These are phyloP conservation scores for Irpex sp. DNA, from an alignment of 1,284 basidiomycete genomes.

Conservation along the genomic window DNA sequence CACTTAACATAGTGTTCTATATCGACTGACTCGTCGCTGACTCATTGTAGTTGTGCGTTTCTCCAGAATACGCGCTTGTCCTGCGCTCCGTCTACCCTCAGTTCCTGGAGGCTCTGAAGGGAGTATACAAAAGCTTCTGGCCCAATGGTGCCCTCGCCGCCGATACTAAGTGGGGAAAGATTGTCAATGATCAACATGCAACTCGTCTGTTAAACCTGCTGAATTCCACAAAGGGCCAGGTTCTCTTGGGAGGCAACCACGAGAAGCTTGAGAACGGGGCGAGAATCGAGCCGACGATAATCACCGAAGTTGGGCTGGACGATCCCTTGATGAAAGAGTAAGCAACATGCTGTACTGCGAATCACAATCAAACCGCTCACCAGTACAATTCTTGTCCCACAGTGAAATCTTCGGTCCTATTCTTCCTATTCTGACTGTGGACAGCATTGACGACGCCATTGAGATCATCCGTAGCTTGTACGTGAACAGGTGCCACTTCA, in stretches of 20 bases:
- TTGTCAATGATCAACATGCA: slow-evolving; percentile 47
- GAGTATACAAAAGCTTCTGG: slow-evolving; percentile 30
- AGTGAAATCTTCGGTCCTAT: slow-evolving; percentile 71
- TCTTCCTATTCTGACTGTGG: slow-evolving; percentile 59
- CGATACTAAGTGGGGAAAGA: slow-evolving; percentile 34
- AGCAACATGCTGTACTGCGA: slow-evolving; percentile 4
- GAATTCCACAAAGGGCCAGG: slow-evolving; percentile 47
- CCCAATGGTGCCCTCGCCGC: slow-evolving; percentile 38
- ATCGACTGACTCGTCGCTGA: neutral
- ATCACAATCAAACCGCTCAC: neutral
- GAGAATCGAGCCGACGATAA: slow-evolving; percentile 46
- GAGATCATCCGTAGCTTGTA: slow-evolving; percentile 43
- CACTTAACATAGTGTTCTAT: neutral
- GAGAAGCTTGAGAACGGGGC: slow-evolving; percentile 29
- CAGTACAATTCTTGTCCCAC: neutral
- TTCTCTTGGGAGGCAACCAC: slow-evolving; percentile 50
- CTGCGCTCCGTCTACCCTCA: slow-evolving; percentile 44
- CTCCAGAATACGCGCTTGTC: slow-evolving; percentile 65
- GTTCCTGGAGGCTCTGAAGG: slow-evolving; percentile 49
- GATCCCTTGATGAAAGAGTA: slow-evolving; percentile 56
- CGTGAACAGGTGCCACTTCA: slow-evolving; percentile 12
- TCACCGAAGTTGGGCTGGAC: slow-evolving; percentile 41
- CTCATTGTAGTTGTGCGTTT: slow-evolving; percentile 47
- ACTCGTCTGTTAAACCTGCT: slow-evolving; percentile 48
- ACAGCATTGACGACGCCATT: slow-evolving; percentile 48